Conservation (phyloP, 2,329 filamentous ascomycete species). For the Graphium sp. region DNA sequence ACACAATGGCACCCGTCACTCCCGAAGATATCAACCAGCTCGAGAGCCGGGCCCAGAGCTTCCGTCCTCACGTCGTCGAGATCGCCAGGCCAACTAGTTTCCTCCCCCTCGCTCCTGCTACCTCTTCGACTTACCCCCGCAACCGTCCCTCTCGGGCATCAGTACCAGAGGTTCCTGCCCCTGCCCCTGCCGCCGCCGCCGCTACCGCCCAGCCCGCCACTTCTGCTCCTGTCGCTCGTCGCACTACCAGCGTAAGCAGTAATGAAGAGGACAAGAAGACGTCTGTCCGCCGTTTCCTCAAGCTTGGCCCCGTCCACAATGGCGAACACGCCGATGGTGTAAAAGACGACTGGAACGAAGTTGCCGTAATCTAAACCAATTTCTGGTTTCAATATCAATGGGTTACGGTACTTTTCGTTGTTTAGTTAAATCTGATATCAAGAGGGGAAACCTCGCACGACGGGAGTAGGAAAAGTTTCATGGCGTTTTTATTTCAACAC, state of each 20-base stretch:
- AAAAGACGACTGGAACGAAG: slow-evolving; percentile 38
- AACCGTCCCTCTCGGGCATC: not conserved
- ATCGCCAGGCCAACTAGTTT: slow-evolving; percentile 16
- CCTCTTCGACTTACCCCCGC: slow-evolving; percentile 36
- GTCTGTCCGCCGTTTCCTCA: slow-evolving; percentile 33
- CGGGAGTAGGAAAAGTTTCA: no score
- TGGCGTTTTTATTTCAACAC: no score
- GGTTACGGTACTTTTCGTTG: no score
- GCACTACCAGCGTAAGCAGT: slow-evolving; percentile 38
- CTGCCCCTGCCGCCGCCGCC: slow-evolving; percentile 38
- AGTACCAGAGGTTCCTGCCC: slow-evolving; percentile 41
- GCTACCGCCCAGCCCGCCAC: slow-evolving; percentile 29
- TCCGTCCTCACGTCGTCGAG: no score
- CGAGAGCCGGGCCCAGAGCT: no score
- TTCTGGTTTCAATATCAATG: no score
- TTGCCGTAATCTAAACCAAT: slow-evolving; percentile 23
- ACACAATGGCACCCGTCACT: slow-evolving; percentile 2
- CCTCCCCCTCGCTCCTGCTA: slow-evolving; percentile 40
- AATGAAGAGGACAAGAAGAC: slow-evolving; percentile 16
- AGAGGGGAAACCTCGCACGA: no score
- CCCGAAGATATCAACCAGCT: slow-evolving; percentile 1
- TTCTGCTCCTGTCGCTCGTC: slow-evolving; percentile 17
- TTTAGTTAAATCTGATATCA: no score
- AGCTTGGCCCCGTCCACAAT: slow-evolving; percentile 48
- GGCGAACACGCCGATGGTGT: slow-evolving; percentile 40